phyloP scores from a whole-genome alignment of 257 asterid genomes.

The Solanum lycopersicoides region DNA sequence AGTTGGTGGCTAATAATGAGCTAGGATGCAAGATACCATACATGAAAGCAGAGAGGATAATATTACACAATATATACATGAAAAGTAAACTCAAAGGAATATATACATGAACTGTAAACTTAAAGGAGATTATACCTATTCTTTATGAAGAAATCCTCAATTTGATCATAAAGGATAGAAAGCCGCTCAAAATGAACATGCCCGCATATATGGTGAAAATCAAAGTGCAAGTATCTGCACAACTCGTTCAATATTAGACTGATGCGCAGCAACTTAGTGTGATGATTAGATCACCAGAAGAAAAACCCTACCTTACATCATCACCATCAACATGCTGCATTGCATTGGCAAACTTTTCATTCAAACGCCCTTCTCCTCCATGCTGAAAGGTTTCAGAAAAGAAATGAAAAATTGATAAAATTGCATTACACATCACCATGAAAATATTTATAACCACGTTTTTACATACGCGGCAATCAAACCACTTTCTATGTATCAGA shows the following conservation, averaged over 20 bases:
- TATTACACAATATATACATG: not conserved
- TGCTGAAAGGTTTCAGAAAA: constrained; percentile 27
- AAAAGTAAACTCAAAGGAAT: not conserved
- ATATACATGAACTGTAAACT: not conserved
- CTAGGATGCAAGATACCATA: not conserved
- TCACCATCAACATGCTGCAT: constrained; percentile 58
- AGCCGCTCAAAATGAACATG: constrained; percentile 75
- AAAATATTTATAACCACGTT: not conserved
- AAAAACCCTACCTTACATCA: constrained; percentile 51
- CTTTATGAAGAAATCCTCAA: constrained; percentile 54
- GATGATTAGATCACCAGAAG: not conserved
- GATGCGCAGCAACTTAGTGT: not conserved
- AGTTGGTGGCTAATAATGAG: not conserved
- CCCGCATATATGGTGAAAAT: constrained; percentile 93
- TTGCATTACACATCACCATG: not conserved
- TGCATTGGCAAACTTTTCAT: constrained; percentile 50
- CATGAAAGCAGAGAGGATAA: not conserved
- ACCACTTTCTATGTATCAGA: not conserved
- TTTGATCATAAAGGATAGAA: constrained; percentile 78
- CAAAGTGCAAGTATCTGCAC: constrained; percentile 84
- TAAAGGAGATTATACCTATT: constrained; percentile 44
- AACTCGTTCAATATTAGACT: constrained; percentile 12
- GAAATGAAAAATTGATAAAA: not conserved
- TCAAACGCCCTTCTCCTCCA: constrained; percentile 81
- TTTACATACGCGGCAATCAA: not conserved